A percentile compares a stretch with the other conserved stretches of the same genome.
These are phyloP conservation scores for Aspergillus ibericus DNA, from an alignment of 2,329 filamentous ascomycete species.

Conservation along the genomic window DNA sequence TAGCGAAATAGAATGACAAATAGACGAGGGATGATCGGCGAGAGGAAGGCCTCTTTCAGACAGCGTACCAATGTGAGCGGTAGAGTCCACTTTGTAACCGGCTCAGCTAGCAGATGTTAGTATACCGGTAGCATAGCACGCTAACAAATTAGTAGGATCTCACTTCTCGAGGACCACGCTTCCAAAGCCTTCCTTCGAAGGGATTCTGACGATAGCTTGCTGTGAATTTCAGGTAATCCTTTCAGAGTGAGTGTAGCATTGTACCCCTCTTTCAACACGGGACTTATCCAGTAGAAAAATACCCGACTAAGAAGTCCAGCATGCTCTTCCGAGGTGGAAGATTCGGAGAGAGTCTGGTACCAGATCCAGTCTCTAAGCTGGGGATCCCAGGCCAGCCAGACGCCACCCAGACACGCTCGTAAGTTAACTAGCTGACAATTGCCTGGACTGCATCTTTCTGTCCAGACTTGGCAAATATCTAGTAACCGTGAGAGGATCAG, in stretches of 20 bases:
- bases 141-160: background rate
- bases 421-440: background rate
- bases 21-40: background rate
- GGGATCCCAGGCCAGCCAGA: background rate
- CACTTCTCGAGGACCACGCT: background rate
- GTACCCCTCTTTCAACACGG: background rate
- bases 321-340: background rate
- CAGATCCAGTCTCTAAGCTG: too few relatives aligned
- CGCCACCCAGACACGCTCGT: background rate
- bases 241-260: background rate
- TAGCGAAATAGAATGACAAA: conserved; percentile 1
- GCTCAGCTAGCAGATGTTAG: background rate
- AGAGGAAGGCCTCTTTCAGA: background rate
- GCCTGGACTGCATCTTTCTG: too few relatives aligned
- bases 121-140: too few relatives aligned
- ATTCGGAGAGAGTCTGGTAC: background rate
- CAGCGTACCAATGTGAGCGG: background rate
- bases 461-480: too few relatives aligned
- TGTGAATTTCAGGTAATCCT: background rate
- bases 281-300: background rate
- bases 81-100: background rate
- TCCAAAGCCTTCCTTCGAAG: background rate
- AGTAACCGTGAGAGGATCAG: too few relatives aligned
- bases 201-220: background rate
- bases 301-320: background rate